These are phyloP conservation scores for Platanthera guangdongensis DNA, from an alignment of 106 monocot species.

Conservation along the genomic window DNA sequence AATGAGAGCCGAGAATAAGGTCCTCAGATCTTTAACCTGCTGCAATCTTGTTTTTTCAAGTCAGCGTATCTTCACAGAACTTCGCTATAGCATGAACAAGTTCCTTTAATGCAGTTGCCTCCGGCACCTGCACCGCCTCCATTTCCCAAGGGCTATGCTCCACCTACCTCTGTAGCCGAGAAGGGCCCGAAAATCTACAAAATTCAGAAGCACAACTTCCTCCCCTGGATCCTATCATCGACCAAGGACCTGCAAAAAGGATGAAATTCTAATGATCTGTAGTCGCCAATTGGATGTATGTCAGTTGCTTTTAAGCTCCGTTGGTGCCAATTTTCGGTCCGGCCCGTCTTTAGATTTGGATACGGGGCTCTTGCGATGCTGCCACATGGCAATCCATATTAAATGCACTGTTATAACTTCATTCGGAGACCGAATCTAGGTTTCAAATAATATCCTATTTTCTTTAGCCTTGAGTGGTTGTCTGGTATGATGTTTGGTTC, in stretches of 20 bases:
- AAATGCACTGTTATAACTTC: no score
- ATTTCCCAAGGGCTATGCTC: conserved; percentile 84
- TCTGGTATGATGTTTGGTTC: no score
- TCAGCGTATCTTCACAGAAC: not conserved
- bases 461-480: no score
- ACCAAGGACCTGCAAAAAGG: conserved; percentile 92
- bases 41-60: not conserved
- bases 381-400: no score
- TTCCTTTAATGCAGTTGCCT: conserved; percentile 47
- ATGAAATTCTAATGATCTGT: conserved; percentile 41
- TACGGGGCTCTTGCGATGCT: no score
- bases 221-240: conserved; percentile 71
- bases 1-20: no score
- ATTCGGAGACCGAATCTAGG: no score
- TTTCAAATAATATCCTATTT: no score
- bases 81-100: not conserved
- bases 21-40: no score
- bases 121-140: conserved; percentile 79
- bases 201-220: conserved; percentile 33
- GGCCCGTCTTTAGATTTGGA: no score
- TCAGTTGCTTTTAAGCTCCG: not conserved
- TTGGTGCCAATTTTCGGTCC: not conserved
- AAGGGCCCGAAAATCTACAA: conserved; percentile 47
- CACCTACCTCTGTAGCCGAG: conserved; percentile 37
- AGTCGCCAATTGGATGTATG: not conserved